These are phyloP conservation scores for Afroboletus lepidellus DNA, from an alignment of 1,284 basidiomycete species.

Conservation along the genomic window DNA sequence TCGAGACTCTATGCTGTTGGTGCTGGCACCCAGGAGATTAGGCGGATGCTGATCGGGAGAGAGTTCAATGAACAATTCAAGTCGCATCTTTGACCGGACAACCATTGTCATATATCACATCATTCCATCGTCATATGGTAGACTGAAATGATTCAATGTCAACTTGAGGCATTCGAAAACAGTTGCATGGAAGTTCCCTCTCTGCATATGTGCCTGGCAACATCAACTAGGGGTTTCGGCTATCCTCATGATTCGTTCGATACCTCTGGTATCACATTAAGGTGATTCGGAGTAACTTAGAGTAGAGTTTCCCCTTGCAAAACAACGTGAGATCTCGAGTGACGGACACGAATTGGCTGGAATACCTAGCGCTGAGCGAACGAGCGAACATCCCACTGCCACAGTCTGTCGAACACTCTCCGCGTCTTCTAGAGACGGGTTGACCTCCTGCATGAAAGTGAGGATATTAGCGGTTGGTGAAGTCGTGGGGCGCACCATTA, in stretches of 20 bases:
- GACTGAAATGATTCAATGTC: not conserved
- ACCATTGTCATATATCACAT: not conserved
- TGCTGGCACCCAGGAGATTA: slow-evolving; percentile 89
- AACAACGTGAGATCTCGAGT: slow-evolving; percentile 11
- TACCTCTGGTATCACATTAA: slow-evolving; percentile 2
- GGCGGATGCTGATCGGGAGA: slow-evolving; percentile 86
- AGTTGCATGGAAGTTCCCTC: too few species aligned
- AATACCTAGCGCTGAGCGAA: slow-evolving; percentile 86
- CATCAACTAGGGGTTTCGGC: not conserved
- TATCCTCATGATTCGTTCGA: not conserved
- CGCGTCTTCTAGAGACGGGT: slow-evolving; percentile 81
- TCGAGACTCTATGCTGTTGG: slow-evolving; percentile 87
- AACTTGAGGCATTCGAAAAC: not conserved
- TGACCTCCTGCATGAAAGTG: slow-evolving; percentile 75
- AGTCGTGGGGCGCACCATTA: slow-evolving; percentile 64
- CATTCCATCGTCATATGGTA: not conserved
- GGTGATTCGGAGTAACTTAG: slow-evolving; percentile 8
- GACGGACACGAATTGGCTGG: slow-evolving; percentile 11
- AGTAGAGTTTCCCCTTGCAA: slow-evolving; percentile 31
- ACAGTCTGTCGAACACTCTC: slow-evolving; percentile 85
- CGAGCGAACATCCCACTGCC: slow-evolving; percentile 90
- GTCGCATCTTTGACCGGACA: slow-evolving; percentile 10
- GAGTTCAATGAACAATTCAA: slow-evolving; percentile 80
- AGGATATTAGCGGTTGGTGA: not conserved
- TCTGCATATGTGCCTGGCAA: not conserved